Evolutionary conservation across 2,329 filamentous ascomycete genomes (phyloP), one percentile per base, ranked within the genome.

Genomic region (Ascochyta fabae): DNA sequence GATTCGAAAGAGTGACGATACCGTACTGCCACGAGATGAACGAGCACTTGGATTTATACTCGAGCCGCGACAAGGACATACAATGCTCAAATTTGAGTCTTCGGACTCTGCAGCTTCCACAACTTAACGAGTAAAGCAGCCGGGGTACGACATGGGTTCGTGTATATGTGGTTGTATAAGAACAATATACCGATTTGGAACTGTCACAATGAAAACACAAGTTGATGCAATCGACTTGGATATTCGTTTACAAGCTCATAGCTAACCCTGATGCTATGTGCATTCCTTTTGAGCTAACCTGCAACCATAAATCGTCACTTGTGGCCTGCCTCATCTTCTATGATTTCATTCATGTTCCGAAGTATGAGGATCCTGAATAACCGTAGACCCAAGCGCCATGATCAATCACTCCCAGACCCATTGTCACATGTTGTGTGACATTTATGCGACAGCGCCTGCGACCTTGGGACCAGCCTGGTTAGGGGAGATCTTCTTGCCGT

Each of bases 401-500:
- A 68, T 70, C 67, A 63, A 64, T 66, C 61, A 60, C 52, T 60
- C 55, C 61, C 52, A 44, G 23, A 53, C 46, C 40, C 59, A 45
- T 50, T 54, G 42, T 38, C 16, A 44, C 19, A 38, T n/a, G 22
- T 26, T 38, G 8, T n/a, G 50, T 27, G 23, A 31, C n/a, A 15
- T 58, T 51, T 73, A 74, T 31, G 29, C 29, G 27, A 29, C 27
- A 31, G 29, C 29, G 29, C 29, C 29, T 31, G 65, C 66, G 50
- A 80, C 75, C 74, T 84, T 83, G 84, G 91, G 91, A 76, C 86
- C 84, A 81, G 91, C 88, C 83, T 92, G 88, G 78, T 89, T 90
- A 70, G 94, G 92, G 80, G 88, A 89, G 80, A 99, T 88, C 90
- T 99, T 99, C 92, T 99, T 99, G 86, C 93, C 94, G 79, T 99